Evolutionary conservation across 192 early-diverging fungal genomes (phyloP).

Genomic region (Lunasporangiospora selenospora): DNA sequence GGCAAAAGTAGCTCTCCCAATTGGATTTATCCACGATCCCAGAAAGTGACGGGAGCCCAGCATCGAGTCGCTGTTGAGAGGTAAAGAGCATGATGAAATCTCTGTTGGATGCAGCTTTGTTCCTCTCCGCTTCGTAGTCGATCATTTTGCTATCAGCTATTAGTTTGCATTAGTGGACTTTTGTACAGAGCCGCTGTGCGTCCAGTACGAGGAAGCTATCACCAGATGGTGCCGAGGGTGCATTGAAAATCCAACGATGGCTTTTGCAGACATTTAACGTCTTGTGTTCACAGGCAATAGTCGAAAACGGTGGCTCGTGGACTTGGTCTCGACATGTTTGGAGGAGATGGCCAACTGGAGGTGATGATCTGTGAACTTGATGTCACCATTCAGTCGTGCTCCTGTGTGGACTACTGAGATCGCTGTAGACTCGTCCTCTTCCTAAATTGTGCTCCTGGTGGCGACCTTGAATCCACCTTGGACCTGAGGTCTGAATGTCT

Average conservation of each 20-base stretch:
- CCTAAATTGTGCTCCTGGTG: constrained; percentile 17
- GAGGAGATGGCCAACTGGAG: neutral
- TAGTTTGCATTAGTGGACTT: constrained; percentile 27
- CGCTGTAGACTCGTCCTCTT: neutral
- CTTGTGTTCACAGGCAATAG: constrained; percentile 2
- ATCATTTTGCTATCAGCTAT: neutral
- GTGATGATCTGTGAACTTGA: constrained; percentile 7
- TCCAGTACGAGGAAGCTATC: constrained; percentile 5
- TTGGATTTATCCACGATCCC: constrained; percentile 14
- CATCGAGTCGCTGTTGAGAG: constrained; percentile 1
- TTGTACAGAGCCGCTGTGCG: neutral
- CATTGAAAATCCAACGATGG: neutral
- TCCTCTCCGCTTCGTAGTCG: constrained; percentile 1
- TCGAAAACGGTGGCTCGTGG: neutral
- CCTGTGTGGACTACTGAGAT: neutral
- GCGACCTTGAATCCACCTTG: constrained; percentile 2
- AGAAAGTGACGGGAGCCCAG: constrained; percentile 3
- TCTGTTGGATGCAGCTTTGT: constrained; percentile 16
- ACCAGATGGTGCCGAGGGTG: constrained; percentile 1
- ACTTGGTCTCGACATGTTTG: constrained; percentile 7
- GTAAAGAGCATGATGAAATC: constrained; percentile 33
- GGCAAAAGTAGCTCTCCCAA: constrained; percentile 19
- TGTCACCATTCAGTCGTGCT: constrained; percentile 10
- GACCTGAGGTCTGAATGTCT: neutral
- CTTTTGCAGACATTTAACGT: constrained; percentile 5